Percentiles rank a stretch among this genome's conserved stretches.
Conservation (phyloP, 495 filamentous ascomycete genomes). For the Penicillium pulvis region DNA sequence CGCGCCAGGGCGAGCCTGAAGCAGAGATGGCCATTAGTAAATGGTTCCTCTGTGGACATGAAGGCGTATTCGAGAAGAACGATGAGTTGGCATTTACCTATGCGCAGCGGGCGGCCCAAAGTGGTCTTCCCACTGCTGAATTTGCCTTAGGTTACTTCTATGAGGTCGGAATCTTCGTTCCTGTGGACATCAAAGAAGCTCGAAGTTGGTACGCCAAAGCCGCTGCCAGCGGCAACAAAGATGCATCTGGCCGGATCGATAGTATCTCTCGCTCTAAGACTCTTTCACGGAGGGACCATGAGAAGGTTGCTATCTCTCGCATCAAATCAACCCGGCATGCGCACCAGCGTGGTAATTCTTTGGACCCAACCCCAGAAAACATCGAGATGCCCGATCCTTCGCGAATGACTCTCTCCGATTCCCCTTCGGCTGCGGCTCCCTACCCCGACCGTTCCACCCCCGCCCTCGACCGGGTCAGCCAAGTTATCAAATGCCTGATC, state of each 20-base stretch:
- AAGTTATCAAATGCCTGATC: slow-evolving; percentile 45
- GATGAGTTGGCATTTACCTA: slow-evolving; percentile 91
- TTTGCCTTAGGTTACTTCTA: slow-evolving; percentile 98
- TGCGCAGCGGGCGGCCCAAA: slow-evolving; percentile 79
- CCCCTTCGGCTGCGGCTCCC: slow-evolving; percentile 41
- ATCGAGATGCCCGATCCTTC: slow-evolving; percentile 75
- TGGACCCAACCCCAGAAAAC: slow-evolving; percentile 57
- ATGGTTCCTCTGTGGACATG: slow-evolving; percentile 96
- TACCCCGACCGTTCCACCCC: slow-evolving; percentile 45
- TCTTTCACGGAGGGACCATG: slow-evolving; percentile 87
- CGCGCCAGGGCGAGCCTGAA: slow-evolving; percentile 84
- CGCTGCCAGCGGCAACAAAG: slow-evolving; percentile 87
- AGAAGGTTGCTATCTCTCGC: slow-evolving; percentile 82
- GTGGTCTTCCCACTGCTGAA: slow-evolving; percentile 84
- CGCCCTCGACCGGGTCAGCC: slow-evolving; percentile 68
- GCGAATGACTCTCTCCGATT: slow-evolving; percentile 44
- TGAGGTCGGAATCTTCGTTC: slow-evolving; percentile 90
- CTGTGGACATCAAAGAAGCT: slow-evolving; percentile 79
- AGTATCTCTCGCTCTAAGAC: slow-evolving; percentile 84
- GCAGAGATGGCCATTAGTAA: slow-evolving; percentile 97
- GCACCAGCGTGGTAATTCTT: slow-evolving; percentile 62
- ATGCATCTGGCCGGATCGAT: slow-evolving; percentile 79
- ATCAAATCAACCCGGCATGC: slow-evolving; percentile 89
- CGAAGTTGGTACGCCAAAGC: slow-evolving; percentile 89
- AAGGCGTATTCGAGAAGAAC: slow-evolving; percentile 89